These are phyloP conservation scores for Colletotrichum sp. DNA, from an alignment of 2,329 filamentous ascomycete species.

Conservation along the genomic window DNA sequence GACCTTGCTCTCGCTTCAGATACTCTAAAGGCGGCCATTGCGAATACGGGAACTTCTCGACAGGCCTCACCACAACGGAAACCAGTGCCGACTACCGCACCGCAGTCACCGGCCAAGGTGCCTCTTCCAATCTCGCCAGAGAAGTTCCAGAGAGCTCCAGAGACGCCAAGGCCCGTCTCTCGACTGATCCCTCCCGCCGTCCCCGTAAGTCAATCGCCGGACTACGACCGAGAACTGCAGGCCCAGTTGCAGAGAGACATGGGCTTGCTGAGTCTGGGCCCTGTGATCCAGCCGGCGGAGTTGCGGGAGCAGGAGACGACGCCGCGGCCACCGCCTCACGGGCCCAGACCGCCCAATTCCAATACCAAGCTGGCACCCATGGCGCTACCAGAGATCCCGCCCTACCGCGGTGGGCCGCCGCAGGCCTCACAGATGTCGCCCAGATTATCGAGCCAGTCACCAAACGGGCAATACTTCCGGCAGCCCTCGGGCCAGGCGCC, in stretches of 20 bases:
- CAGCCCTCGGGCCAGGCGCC: conserved; percentile 21
- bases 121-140: conserved; percentile 65
- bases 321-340: conserved; percentile 25
- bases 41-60: conserved; percentile 52
- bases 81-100: conserved; percentile 45
- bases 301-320: conserved; percentile 5
- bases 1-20: conserved; percentile 47
- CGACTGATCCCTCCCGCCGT: conserved; percentile 50
- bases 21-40: conserved; percentile 59
- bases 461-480: conserved; percentile 24
- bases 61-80: conserved; percentile 67
- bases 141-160: conserved; percentile 43
- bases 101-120: conserved; percentile 62
- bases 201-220: conserved; percentile 55
- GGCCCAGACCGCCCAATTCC: conserved; percentile 38
- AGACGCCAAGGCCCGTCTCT: conserved; percentile 52
- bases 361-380: conserved; percentile 46
- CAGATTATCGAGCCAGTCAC: conserved; percentile 21
- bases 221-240: conserved; percentile 66
- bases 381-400: conserved; percentile 59
- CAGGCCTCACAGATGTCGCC: conserved; percentile 28
- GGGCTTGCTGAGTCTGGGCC: conserved; percentile 57
- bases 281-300: conserved; percentile 32
- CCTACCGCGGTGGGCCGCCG: conserved; percentile 47
- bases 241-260: conserved; percentile 70